A percentile compares a stretch with the other conserved stretches of the same genome.
Conservation (phyloP, 1,284 basidiomycete genomes). For the Coniferiporia weirii region DNA sequence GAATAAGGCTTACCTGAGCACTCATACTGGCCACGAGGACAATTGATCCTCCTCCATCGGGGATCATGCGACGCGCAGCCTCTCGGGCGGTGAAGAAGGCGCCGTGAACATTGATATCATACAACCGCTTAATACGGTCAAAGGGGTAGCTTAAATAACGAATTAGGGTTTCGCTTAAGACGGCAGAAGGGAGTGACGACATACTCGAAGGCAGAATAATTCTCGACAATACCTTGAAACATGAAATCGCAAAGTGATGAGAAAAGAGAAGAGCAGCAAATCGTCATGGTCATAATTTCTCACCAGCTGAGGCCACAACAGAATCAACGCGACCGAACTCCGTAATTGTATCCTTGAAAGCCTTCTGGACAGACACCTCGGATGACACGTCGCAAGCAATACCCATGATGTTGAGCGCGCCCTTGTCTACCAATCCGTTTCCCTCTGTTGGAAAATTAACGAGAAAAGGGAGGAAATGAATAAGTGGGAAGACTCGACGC, state of each 20-base stretch:
- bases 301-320: conserved; percentile 86
- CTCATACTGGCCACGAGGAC: conserved; percentile 90
- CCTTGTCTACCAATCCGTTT: conserved; percentile 35
- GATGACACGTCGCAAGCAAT: conserved; percentile 86
- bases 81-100: conserved; percentile 92
- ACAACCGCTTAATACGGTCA: conserved; percentile 75
- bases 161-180: not conserved
- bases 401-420: conserved; percentile 69
- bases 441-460: conserved; percentile 30
- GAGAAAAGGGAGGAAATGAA: not conserved
- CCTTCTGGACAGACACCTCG: conserved; percentile 72
- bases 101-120: conserved; percentile 93
- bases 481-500: not conserved
- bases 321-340: conserved; percentile 82
- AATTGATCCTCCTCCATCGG: conserved; percentile 74
- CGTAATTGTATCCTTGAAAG: conserved; percentile 61
- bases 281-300: too few species aligned
- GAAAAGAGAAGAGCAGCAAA: conserved; percentile 23
- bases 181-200: conserved; percentile 20
- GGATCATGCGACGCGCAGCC: conserved; percentile 79
- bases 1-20: conserved; percentile 57
- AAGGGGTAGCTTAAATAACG: conserved; percentile 71
- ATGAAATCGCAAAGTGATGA: not conserved
- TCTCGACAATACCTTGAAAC: conserved; percentile 79
- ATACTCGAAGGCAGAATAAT: conserved; percentile 84